Base-by-base conservation (phyloP, 1,139 yeast genomes). In the Geotrichum klebahnii region DNA sequence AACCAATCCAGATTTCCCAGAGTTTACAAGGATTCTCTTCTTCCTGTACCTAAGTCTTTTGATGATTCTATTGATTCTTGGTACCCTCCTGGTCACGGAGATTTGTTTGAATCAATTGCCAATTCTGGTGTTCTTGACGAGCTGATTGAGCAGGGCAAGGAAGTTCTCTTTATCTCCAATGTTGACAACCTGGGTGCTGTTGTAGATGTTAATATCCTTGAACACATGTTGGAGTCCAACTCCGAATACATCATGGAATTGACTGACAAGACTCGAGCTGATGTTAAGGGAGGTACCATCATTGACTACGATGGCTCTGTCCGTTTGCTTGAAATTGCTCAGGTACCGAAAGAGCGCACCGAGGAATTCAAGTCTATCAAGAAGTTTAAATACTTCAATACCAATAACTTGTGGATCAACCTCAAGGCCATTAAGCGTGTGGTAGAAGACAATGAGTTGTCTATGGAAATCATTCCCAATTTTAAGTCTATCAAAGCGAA, bases 61-160 rank as follows among this genome's bases (percentile, higher is more conserved):
- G 82, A 84, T 55, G 96, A 89, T 66, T 75, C 79, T 39, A 77
- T 85, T 63, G 95, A 87, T 64, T 72, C 82, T 47, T 92, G 98
- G 98, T 94, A 92, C 70, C 98, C 98, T 48, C 98, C 98, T 23
- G 98, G 98, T 48, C 98, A 92, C 70, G 98, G 98, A 72, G 98
- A 92, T 71, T 76, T 92, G 71, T 92, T 90, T 63, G 98, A 92
- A 74, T 76, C 95, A 26, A 76, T 92, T 67, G 83, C 86, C 55
- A 82, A 87, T 56, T 83, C 95, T 17, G 98, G 98, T 54, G 92
- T 92, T 67, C 78, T 92, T 61, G 98, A 92, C 67, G 82, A 87
- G 56, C 78, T 92, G 61, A 77, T 92, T 61, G 89, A 84, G 49
- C 94, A 88, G 67, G 98, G 98, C 60, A 88, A 95, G 75, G 98